Evolutionary conservation across 768 basidiomycete species (phyloP), one percentile per base, ranked within the genome.

Genomic region (Trametes coccinea): DNA sequence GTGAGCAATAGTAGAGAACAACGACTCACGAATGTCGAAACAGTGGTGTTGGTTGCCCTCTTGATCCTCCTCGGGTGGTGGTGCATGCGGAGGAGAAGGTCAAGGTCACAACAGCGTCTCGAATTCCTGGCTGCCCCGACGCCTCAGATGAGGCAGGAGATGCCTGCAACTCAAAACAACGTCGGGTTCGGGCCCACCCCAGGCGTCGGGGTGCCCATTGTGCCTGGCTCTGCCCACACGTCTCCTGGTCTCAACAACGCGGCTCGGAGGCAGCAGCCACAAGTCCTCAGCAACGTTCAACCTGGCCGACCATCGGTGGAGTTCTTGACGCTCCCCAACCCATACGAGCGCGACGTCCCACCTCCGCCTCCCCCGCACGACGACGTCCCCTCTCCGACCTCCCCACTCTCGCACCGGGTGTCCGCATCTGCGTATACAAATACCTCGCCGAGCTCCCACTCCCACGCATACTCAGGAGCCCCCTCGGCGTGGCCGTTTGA

Each of bases 401-500:
- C 56, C 16, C 40, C 58, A 4, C 27, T 34, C 2, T 54, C 60
- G 0, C 31, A n/a, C 7, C 22, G n/a, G 4, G 22, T 56, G n/a
- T 58, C 61, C 3, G 4, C 40, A 39, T 53, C 61, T 5, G 4
- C 40, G 45, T 53, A 53, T n/a, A 30, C 55, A 5, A 49, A 46
- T 14, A 29, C 46, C 11, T 58, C 62, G 13, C 48, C 31, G 30
- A 54, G 34, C 16, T 33, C 51, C 33, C 50, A 51, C 31, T 56
- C 55, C 9, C 17, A 48, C 37, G 40, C 53, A 9, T 52, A 47
- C 16, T 61, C 59, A 2, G 60, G 27, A 7, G 63, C 47, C 8
- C 63, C 63, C 9, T 64, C 63, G 7, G 50, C 63, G 11, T 64
- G 63, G 63, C 54, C 60, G 27, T 52, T 56, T 41, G 63, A 64